These are phyloP conservation scores for Solanum tacnaense DNA, from an alignment of 257 asterid species.

Conservation along the genomic window DNA sequence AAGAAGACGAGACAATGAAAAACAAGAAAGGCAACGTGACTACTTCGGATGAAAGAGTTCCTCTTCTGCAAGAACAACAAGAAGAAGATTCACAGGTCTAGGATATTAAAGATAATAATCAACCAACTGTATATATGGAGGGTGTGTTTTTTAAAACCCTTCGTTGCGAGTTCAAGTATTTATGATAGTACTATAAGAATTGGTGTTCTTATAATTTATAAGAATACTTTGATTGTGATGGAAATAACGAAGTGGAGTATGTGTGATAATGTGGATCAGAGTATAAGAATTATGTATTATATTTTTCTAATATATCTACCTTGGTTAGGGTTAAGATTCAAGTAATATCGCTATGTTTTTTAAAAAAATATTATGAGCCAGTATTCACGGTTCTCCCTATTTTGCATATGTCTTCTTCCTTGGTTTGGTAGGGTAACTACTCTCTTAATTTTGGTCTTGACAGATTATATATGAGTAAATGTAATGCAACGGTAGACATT, in stretches of 20 bases:
- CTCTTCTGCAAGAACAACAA: slow-evolving; percentile 19
- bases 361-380: too few species aligned
- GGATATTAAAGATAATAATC: not conserved
- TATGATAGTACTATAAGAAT: not conserved
- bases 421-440: too few species aligned
- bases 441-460: too few species aligned
- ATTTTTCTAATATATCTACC: not conserved
- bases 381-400: too few species aligned
- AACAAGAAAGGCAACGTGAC: not conserved
- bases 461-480: too few species aligned
- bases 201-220: not conserved
- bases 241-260: not conserved
- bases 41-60: slow-evolving; percentile 24
- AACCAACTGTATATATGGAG: not conserved
- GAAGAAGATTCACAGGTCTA: slow-evolving; percentile 22
- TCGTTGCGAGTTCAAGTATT: not conserved
- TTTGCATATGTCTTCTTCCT: too few species aligned
- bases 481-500: too few species aligned
- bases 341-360: too few species aligned
- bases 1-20: slow-evolving; percentile 15
- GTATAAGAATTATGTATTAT: not conserved
- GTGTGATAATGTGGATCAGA: not conserved
- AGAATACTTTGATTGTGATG: not conserved
- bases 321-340: not conserved
- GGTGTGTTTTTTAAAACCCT: slow-evolving; percentile 9